Evolutionary conservation across 2,329 filamentous ascomycete genomes (phyloP).

Genomic region (Knufia fluminis): DNA sequence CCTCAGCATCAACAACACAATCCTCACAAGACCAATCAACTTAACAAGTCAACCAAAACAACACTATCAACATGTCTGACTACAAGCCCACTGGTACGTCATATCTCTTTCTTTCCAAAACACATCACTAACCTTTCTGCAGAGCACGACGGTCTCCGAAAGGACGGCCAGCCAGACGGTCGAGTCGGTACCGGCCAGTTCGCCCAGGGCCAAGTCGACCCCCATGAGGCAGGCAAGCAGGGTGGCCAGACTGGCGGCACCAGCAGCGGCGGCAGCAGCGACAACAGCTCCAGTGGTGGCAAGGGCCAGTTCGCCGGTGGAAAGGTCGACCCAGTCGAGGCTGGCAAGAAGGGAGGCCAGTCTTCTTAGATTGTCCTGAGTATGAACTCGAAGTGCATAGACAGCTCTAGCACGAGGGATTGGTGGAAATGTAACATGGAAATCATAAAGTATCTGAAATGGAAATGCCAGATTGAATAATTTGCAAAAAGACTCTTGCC

Average conservation of each 20-base stretch:
- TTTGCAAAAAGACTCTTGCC: too few species aligned
- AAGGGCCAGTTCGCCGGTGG: constrained; percentile 17
- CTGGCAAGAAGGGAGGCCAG: constrained; percentile 17
- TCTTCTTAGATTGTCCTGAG: too few species aligned
- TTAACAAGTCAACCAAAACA: constrained; percentile 5
- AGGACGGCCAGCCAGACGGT: constrained; percentile 19
- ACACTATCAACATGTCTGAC: constrained; percentile 19
- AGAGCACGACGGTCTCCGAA: constrained; percentile 21
- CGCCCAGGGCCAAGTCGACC: constrained; percentile 22
- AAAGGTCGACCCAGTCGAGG: constrained; percentile 21
- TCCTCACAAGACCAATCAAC: constrained; percentile 7
- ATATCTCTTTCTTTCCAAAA: not conserved
- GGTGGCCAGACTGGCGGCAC: constrained; percentile 11
- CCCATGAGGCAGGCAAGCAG: constrained; percentile 19
- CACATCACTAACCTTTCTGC: not conserved
- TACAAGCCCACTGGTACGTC: constrained; percentile 21
- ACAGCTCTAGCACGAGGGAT: too few species aligned
- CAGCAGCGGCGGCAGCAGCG: not conserved
- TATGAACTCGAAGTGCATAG: too few species aligned
- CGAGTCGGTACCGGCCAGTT: constrained; percentile 17
- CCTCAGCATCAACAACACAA: not conserved
- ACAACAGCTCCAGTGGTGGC: constrained; percentile 19
- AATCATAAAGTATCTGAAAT: too few species aligned
- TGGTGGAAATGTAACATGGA: too few species aligned
- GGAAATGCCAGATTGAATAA: too few species aligned